Evolutionary conservation across 164 flowering plant species (phyloP), one percentile per base, ranked within the genome.

Genomic region (Sextonia rubra): DNA sequence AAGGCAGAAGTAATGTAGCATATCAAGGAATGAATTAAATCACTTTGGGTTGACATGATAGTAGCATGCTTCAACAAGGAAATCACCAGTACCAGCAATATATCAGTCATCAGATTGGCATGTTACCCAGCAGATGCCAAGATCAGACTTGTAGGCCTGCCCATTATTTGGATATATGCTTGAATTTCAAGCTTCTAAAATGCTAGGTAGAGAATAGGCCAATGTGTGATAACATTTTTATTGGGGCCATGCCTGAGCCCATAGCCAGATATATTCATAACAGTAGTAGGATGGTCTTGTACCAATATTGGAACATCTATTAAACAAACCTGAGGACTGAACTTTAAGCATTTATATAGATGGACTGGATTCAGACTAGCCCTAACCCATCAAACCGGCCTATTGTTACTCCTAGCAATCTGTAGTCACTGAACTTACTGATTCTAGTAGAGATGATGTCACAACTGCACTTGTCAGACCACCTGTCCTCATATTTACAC

Each of bases 401-500:
- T 52, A 17, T 52, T 52, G 58, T 20, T 20, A 52, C 58, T 3
- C n/a, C n/a, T 52, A 52, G 17, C 58, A 0, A 52, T 5, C n/a
- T 52, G 58, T 11, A 20, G 58, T 52, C 58, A 52, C 58, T 70
- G 75, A 58, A 81, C 96, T 86, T 84, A 94, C 99, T 69, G 90
- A 87, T 82, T 91, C 97, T 76, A 94, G 83, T 67, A 94, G 83
- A 49, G 92, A 84, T 64, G 99, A 92, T 56, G 96, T 70, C 64
- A 94, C 86, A 24, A 79, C 73, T 78, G 92, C 89, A 83, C 79
- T 80, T 65, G 87, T 85, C 69, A 85, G 83, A 77, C 93, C 84
- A 68, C 87, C 82, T 1, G 86, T 70, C 70, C 95, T 91, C 96
- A 94, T 92, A 81, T 92, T 94, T 61, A 95, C 88, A 72, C 99